Evolutionary conservation across 352 stramenopile genomes (phyloP), one percentile per base, ranked within the genome.

Genomic region (Nothophytophthora sp.): DNA sequence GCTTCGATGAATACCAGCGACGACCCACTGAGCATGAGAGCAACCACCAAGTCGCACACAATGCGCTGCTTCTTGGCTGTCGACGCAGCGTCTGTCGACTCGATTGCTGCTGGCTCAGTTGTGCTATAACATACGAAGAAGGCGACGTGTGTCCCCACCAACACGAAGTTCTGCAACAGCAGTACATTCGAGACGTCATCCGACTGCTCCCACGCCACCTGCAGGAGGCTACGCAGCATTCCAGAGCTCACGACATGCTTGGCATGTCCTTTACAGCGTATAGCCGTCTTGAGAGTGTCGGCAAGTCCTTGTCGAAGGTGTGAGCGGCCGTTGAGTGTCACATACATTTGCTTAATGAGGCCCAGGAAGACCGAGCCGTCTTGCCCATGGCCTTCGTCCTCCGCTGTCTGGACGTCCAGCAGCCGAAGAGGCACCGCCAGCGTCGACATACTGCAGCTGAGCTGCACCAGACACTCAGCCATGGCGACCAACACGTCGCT

Each of bases 341-440:
- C 78, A 48, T 90, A 92, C 42, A 89, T 74, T 38, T 92, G 81
- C 63, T 90, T 88, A 29, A 86, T 33, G 13, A 90, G 44, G n/a
- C 76, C 60, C 19, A 88, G 24, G 15, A 58, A 76, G n/a, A n/a
- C n/a, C 13, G 58, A 55, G 13, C 13, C 51, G 5, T 46, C 39
- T 9, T 66, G 42, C 11, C 66, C 53, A 29, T 35, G 36, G 22
- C 36, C 30, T 0, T 50, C 48, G 23, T 22, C 15, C 10, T 23
- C 40, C 5, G 46, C 28, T 7, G 60, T 15, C 5, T 55, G 37
- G 1, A 64, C 27, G 8, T 43, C 30, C 30, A 81, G 24, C 2
- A 81, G 15, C n/a, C n/a, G n/a, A n/a, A n/a, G n/a, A n/a, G n/a
- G n/a, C n/a, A 34, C 48, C 49, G 11, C 0, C 20, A 19, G 19